Conservation (phyloP, 202 grass and related monocot species). For the Saccharum hybrid region DNA sequence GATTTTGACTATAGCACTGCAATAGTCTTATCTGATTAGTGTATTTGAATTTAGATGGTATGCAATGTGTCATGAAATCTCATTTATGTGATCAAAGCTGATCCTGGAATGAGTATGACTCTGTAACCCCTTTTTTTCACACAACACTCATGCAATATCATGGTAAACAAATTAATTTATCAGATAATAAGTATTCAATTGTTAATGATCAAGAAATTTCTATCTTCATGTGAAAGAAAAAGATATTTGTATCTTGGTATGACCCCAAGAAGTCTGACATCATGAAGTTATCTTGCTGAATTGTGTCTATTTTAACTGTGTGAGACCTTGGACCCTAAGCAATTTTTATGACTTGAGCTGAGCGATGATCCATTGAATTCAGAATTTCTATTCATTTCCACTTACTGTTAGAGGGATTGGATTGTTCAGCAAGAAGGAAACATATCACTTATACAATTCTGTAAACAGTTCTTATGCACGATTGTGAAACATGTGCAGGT, state of each 20-base stretch:
- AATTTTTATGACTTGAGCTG: neutral
- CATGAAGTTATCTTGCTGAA: neutral
- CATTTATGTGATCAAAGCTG: neutral
- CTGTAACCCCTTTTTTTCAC: neutral
- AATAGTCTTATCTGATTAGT: neutral
- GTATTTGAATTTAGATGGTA: neutral
- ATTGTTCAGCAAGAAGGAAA: neutral
- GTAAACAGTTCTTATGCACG: slow-evolving; percentile 7
- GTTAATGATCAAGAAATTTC: neutral
- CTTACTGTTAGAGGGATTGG: neutral
- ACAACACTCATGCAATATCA: neutral
- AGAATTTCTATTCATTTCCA: neutral
- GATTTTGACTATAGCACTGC: neutral
- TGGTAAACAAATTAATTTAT: slow-evolving; percentile 9
- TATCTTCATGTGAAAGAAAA: neutral
- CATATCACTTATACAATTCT: neutral
- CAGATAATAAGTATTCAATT: slow-evolving; percentile 1
- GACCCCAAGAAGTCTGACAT: neutral
- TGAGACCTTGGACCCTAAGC: neutral
- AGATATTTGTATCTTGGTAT: neutral
- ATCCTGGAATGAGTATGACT: neutral
- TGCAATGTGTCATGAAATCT: slow-evolving; percentile 2
- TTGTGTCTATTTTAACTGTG: neutral
- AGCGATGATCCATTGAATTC: neutral
- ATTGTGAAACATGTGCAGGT: slow-evolving; percentile 57